phyloP scores from a whole-genome alignment of 192 early-diverging fungal species.

The Helicostylum pulchrum region DNA sequence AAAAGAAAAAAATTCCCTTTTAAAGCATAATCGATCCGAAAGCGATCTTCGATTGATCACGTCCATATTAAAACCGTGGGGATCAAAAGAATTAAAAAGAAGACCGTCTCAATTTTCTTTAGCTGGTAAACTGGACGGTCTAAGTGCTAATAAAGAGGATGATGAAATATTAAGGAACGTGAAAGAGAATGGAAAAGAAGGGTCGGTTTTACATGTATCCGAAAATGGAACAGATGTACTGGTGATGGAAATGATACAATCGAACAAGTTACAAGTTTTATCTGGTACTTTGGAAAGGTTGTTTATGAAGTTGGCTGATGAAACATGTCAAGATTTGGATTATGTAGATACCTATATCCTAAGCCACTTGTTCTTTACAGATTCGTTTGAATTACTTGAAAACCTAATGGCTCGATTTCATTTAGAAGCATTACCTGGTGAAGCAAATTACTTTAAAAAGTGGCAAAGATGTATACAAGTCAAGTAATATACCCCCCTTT shows the following conservation, averaged over 20 bases:
- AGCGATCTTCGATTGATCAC: conserved; percentile 17
- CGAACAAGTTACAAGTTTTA: conserved; percentile 52
- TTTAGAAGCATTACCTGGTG: conserved; percentile 42
- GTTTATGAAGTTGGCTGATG: conserved; percentile 59
- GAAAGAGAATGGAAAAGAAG: conserved; percentile 10
- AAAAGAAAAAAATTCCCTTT: background rate
- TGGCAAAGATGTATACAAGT: conserved; percentile 50
- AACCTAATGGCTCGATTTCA: conserved; percentile 59
- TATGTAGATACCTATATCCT: conserved; percentile 65
- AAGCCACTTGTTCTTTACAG: conserved; percentile 60
- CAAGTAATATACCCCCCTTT: conserved; percentile 39
- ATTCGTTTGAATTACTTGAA: conserved; percentile 51
- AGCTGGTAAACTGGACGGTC: background rate
- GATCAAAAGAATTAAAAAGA: background rate
- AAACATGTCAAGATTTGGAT: conserved; percentile 61
- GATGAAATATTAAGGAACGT: background rate
- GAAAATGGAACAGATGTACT: conserved; percentile 58
- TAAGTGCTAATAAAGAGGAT: background rate
- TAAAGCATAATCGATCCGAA: conserved; percentile 32
- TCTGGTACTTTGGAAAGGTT: conserved; percentile 63
- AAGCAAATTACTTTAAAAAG: conserved; percentile 45
- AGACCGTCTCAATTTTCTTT: background rate
- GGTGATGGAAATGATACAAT: conserved; percentile 50
- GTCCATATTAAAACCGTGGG: conserved; percentile 9
- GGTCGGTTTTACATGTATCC: conserved; percentile 41